phyloP scores from a whole-genome alignment of 441 rosid genomes.

The Populus hybrid region DNA sequence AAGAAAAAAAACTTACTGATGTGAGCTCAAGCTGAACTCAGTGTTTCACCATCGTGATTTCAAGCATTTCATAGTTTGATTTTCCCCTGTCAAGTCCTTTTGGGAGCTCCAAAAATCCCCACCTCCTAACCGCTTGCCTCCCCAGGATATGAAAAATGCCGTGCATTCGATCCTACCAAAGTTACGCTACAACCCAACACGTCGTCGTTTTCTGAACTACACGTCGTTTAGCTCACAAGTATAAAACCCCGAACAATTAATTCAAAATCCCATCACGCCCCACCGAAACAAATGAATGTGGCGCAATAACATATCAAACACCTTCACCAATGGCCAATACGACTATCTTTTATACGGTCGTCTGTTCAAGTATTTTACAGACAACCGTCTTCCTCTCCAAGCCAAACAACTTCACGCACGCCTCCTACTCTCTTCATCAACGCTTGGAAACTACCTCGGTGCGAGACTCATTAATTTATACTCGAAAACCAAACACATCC shows the following conservation, averaged over 20 bases:
- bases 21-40: background rate
- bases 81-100: background rate
- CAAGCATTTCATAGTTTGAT: background rate
- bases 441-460: slow-evolving; percentile 68
- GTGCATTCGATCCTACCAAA: background rate
- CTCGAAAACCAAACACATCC: slow-evolving; percentile 36
- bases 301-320: slow-evolving; percentile 5
- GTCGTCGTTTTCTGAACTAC: background rate
- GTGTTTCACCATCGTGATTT: background rate
- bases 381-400: slow-evolving; percentile 54
- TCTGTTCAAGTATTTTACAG: slow-evolving; percentile 55
- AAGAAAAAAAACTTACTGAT: background rate
- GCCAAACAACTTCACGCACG: slow-evolving; percentile 79
- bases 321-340: slow-evolving; percentile 18
- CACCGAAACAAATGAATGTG: slow-evolving; percentile 21
- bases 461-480: slow-evolving; percentile 59
- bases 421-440: slow-evolving; percentile 42
- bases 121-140: background rate
- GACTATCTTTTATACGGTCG: slow-evolving; percentile 58
- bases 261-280: background rate
- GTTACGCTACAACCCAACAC: background rate
- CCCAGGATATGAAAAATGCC: background rate
- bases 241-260: background rate
- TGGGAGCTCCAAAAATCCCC: background rate
- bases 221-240: background rate